Percentiles rank a stretch among this genome's conserved stretches.
Evolutionary conservation across 176 grass and related monocot species (phyloP).

Genomic region (Elymus sibiricus): DNA sequence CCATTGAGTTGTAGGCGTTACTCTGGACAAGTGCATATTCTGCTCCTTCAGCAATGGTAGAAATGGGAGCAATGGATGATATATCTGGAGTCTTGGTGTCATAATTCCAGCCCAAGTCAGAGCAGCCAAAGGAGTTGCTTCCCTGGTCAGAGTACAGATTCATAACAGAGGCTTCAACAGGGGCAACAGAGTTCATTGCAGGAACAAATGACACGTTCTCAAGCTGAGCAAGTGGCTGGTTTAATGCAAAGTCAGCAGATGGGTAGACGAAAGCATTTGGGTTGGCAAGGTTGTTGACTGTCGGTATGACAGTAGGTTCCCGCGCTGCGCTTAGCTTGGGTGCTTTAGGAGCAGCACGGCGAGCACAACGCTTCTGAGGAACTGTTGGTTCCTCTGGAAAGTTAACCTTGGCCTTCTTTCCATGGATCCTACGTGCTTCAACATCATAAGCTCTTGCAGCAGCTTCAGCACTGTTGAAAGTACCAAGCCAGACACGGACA

Average conservation of each 20-base stretch:
- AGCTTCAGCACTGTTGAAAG: conserved; percentile 93
- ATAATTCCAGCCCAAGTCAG: conserved; percentile 43
- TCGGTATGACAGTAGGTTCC: conserved; percentile 32
- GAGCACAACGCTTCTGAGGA: conserved; percentile 31
- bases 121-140: conserved; percentile 55
- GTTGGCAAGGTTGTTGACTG: conserved; percentile 23
- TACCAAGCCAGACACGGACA: conserved; percentile 94
- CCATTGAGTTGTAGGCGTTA: too few species aligned
- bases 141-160: conserved; percentile 71
- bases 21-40: background rate
- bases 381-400: conserved; percentile 52
- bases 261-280: conserved; percentile 29
- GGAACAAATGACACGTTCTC: conserved; percentile 11
- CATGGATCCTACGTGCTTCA: conserved; percentile 83
- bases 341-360: conserved; percentile 15
- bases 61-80: conserved; percentile 35
- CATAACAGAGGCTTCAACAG: conserved; percentile 26
- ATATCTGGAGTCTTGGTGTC: conserved; percentile 48
- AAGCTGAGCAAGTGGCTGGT: conserved; percentile 30
- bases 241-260: conserved; percentile 29
- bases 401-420: conserved; percentile 96
- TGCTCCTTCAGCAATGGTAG: conserved; percentile 27
- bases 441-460: conserved; percentile 94
- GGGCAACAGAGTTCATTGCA: conserved; percentile 33
- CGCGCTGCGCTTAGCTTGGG: conserved; percentile 27